Evolutionary conservation across 345 rosid genomes (phyloP).

Genomic region (Linum trigynum): DNA sequence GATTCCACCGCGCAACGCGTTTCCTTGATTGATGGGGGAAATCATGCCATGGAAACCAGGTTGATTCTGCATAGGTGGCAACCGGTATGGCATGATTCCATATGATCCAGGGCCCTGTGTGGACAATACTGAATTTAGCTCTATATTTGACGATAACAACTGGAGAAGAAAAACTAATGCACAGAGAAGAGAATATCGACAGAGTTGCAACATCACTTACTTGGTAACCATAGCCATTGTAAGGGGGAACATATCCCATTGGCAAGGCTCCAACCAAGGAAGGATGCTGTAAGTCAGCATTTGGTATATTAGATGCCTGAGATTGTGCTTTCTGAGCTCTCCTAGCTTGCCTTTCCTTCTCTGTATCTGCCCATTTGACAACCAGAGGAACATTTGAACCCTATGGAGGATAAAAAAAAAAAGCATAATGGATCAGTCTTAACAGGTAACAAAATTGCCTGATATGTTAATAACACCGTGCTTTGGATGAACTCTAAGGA

Average conservation of each 20-base stretch:
- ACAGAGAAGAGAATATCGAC: too few species aligned
- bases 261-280: constrained; percentile 89
- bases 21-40: constrained; percentile 67
- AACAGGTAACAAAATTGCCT: too few species aligned
- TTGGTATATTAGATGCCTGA: constrained; percentile 46
- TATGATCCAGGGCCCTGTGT: constrained; percentile 80
- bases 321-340: constrained; percentile 88
- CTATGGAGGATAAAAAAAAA: constrained; percentile 19
- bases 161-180: too few species aligned
- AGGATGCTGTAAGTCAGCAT: constrained; percentile 63
- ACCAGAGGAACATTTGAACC: constrained; percentile 95
- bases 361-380: constrained; percentile 99
- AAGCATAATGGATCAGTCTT: background rate
- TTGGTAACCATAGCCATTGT: constrained; percentile 92
- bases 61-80: constrained; percentile 94
- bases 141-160: constrained; percentile 4
- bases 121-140: constrained; percentile 15
- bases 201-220: constrained; percentile 27
- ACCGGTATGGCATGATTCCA: constrained; percentile 77
- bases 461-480: too few species aligned
- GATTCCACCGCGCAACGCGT: constrained; percentile 47
- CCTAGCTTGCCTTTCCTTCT: constrained; percentile 92
- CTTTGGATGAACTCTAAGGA: too few species aligned
- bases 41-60: constrained; percentile 55
- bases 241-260: constrained; percentile 71